phyloP scores from a whole-genome alignment of 192 early-diverging fungal genomes.

The Cladochytrium replicatum region DNA sequence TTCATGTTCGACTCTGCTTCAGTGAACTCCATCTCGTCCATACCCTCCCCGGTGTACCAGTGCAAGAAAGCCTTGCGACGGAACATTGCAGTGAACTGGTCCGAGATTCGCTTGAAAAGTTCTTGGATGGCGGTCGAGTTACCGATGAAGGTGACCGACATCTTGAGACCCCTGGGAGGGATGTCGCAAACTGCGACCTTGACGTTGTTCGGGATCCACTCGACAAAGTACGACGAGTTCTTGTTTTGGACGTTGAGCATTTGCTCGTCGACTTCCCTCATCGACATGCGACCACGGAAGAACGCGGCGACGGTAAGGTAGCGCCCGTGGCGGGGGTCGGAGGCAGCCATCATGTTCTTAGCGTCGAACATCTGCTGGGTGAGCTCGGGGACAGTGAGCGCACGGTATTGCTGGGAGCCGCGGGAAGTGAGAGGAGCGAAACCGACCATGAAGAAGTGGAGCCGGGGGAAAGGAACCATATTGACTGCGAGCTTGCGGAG shows the following conservation, averaged over 20 bases:
- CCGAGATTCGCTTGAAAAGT: constrained; percentile 82
- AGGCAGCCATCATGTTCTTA: constrained; percentile 53
- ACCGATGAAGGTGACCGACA: constrained; percentile 89
- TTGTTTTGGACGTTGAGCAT: constrained; percentile 95
- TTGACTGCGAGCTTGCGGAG: constrained; percentile 93
- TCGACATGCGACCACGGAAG: constrained; percentile 93
- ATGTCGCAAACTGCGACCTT: constrained; percentile 88
- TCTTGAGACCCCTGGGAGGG: constrained; percentile 78
- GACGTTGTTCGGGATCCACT: constrained; percentile 99
- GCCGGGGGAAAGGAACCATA: constrained; percentile 92
- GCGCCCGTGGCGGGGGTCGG: constrained; percentile 76
- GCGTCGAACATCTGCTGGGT: constrained; percentile 92
- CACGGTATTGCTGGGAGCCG: constrained; percentile 66
- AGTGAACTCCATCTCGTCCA: constrained; percentile 96
- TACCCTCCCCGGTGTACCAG: constrained; percentile 92
- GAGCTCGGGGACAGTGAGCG: constrained; percentile 72
- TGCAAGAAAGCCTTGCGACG: constrained; percentile 87
- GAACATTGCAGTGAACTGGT: constrained; percentile 90
- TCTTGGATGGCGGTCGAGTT: constrained; percentile 90
- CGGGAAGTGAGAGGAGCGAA: constrained; percentile 84
- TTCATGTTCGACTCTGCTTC: constrained; percentile 96
- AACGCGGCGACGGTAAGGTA: constrained; percentile 92
- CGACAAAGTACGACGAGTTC: constrained; percentile 96
- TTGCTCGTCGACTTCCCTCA: constrained; percentile 96
- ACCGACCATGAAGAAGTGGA: constrained; percentile 96